A percentile compares a stretch with the other conserved stretches of the same genome.
These are phyloP conservation scores for Eucalyptus globulus DNA, from an alignment of 345 rosid genomes.

Conservation along the genomic window DNA sequence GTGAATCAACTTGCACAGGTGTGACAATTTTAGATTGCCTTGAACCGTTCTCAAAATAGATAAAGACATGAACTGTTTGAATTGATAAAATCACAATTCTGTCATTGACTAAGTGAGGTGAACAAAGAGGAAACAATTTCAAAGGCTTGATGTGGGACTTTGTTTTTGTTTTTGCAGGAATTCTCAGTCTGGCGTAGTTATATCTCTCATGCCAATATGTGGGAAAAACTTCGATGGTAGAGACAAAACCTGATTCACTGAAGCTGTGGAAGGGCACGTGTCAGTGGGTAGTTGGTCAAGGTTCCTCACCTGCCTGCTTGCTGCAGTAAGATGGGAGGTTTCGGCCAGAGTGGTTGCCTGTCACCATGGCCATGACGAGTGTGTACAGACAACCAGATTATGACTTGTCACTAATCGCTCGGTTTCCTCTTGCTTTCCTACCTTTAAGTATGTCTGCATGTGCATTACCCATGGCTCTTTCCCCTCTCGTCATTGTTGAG, in stretches of 20 bases:
- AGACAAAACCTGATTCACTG: background rate
- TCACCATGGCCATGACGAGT: background rate
- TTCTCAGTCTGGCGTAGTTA: background rate
- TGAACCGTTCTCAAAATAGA: background rate
- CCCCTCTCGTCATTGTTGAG: background rate
- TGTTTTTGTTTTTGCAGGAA: background rate
- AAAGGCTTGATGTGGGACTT: background rate
- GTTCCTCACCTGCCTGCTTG: background rate
- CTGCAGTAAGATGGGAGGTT: background rate
- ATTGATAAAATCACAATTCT: background rate
- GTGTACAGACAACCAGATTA: background rate
- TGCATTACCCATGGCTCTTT: background rate
- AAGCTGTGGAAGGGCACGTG: background rate
- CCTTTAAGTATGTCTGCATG: background rate
- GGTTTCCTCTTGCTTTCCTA: background rate
- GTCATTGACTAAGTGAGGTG: background rate
- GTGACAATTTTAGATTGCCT: background rate
- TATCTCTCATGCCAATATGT: background rate
- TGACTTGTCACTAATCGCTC: background rate
- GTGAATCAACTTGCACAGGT: slow-evolving; percentile 2
- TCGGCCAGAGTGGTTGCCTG: background rate
- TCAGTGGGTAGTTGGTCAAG: background rate
- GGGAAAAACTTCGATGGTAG: background rate
- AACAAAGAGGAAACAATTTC: background rate
- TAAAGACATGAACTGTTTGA: background rate